Percentiles rank a stretch among this genome's conserved stretches.
Conservation (phyloP, 2,329 filamentous ascomycete species). For the Alternaria sp. region DNA sequence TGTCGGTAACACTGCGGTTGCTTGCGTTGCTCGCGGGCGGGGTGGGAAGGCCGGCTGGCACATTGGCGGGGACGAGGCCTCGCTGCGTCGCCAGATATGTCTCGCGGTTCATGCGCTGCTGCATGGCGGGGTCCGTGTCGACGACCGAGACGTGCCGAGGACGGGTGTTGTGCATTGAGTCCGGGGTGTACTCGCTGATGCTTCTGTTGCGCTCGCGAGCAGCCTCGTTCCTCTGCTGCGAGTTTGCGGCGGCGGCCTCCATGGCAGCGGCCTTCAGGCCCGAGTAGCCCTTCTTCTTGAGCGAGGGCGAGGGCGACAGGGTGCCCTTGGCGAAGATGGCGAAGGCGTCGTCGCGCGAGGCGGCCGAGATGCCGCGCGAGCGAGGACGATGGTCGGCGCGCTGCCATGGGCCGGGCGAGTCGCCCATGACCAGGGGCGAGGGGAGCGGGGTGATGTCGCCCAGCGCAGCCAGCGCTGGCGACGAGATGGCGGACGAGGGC, state of each 20-base stretch:
- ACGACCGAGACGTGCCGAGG: slow-evolving; percentile 66
- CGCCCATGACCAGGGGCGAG: slow-evolving; percentile 54
- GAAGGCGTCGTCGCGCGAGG: slow-evolving; percentile 42
- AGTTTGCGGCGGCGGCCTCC: slow-evolving; percentile 46
- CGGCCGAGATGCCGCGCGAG: slow-evolving; percentile 42
- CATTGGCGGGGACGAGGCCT: slow-evolving; percentile 70
- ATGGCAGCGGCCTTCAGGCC: slow-evolving; percentile 51
- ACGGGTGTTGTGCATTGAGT: slow-evolving; percentile 70
- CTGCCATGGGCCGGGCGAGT: slow-evolving; percentile 53
- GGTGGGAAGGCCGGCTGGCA: slow-evolving; percentile 63
- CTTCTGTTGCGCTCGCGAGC: slow-evolving; percentile 77
- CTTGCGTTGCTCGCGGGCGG: slow-evolving; percentile 76
- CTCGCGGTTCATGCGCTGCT: slow-evolving; percentile 72
- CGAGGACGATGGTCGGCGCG: slow-evolving; percentile 43
- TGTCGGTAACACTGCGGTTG: slow-evolving; percentile 63
- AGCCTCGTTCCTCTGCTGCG: slow-evolving; percentile 41
- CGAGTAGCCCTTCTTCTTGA: slow-evolving; percentile 57
- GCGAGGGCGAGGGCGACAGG: slow-evolving; percentile 47
- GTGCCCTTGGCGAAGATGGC: slow-evolving; percentile 39
- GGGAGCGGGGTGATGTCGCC: slow-evolving; percentile 60
- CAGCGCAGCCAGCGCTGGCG: slow-evolving; percentile 57
- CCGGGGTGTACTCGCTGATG: slow-evolving; percentile 85
- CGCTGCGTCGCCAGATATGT: slow-evolving; percentile 79
- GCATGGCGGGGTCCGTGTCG: slow-evolving; percentile 57
- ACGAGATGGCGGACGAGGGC: slow-evolving; percentile 54